Evolutionary conservation across 768 basidiomycete species (phyloP).

Genomic region (Clavulina sp.): DNA sequence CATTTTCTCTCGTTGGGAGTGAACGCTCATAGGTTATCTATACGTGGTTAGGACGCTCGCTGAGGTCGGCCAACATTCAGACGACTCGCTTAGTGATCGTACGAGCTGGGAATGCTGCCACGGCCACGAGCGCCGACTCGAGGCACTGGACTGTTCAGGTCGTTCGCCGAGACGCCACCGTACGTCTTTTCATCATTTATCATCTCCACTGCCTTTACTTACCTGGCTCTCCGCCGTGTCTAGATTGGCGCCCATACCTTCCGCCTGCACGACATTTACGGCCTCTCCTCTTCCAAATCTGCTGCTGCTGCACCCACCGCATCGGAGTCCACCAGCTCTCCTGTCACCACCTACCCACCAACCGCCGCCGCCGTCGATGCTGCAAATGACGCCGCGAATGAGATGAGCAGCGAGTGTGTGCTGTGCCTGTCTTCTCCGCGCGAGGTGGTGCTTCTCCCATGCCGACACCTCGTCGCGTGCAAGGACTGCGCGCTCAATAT

Average conservation of each 20-base stretch:
- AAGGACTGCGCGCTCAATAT: conserved; percentile 91
- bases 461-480: conserved; percentile 87
- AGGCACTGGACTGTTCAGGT: conserved; percentile 85
- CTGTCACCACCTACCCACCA: conserved; percentile 26
- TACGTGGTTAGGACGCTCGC: conserved; percentile 16
- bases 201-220: conserved; percentile 4
- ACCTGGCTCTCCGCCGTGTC: too few species aligned
- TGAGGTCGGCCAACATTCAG: conserved; percentile 66
- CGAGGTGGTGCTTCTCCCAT: conserved; percentile 85
- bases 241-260: conserved; percentile 88
- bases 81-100: conserved; percentile 77
- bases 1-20: too few species aligned
- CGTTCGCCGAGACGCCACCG: conserved; percentile 74
- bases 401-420: conserved; percentile 32
- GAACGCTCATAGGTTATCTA: neutral
- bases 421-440: conserved; percentile 76
- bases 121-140: conserved; percentile 11
- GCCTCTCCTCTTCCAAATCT: conserved; percentile 31
- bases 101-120: conserved; percentile 33
- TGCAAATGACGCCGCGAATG: conserved; percentile 5
- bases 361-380: conserved; percentile 18
- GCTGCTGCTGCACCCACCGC: conserved; percentile 17
- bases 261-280: conserved; percentile 90
- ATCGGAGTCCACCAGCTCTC: conserved; percentile 17
- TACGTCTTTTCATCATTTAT: conserved; percentile 10